Evolutionary conservation across 805 yeast species (phyloP), one percentile per base, ranked within the genome.

Genomic region (Pichia paraexigua): DNA sequence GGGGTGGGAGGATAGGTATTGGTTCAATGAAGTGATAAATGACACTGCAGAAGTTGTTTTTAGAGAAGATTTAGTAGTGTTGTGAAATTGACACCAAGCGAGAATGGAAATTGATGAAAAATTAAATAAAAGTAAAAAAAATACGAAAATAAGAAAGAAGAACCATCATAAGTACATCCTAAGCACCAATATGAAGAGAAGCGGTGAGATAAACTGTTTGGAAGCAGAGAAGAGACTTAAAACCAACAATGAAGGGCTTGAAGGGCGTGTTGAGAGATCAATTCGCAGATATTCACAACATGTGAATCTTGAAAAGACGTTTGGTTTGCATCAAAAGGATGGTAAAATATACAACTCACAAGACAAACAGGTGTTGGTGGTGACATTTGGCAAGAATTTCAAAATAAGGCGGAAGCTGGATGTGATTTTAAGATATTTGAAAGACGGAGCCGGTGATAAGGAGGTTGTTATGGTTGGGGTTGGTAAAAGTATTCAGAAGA

Each of bases 401-500:
- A 63, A 57, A 35, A 62, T 65, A 25, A 52, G 56, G 27, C 54
- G 54, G 45, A 56, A 54, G 43, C 17, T 64, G 37, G 56, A 53
- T 42, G 45, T 51, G 17, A 49, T 59, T 21, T 47, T 64, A 24
- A 49, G 47, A n/a, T 37, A 39, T 24, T 25, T 56, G 25, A 46
- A 46, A 25, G 47, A 25, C 5, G 25, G 24, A n/a, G 39, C 32
- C 24, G 46, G 24, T 15, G 49, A 48, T 8, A 60, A 60, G 3
- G 43, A 63, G 2, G 42, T 64, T 8, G 4, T 51, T 7, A 49
- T 64, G 13, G 49, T 53, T 25, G 55, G 60, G 1, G 42, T 52
- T 28, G 57, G 58, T 25, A 62, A 59, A 37, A 53, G 54, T 1
- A 59, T 64, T 17, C 69, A 65, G 46, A 66, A 66, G 47, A 49